Evolutionary conservation across 371 early-diverging fungal genomes (phyloP).

Genomic region (Nematocida parisii): DNA sequence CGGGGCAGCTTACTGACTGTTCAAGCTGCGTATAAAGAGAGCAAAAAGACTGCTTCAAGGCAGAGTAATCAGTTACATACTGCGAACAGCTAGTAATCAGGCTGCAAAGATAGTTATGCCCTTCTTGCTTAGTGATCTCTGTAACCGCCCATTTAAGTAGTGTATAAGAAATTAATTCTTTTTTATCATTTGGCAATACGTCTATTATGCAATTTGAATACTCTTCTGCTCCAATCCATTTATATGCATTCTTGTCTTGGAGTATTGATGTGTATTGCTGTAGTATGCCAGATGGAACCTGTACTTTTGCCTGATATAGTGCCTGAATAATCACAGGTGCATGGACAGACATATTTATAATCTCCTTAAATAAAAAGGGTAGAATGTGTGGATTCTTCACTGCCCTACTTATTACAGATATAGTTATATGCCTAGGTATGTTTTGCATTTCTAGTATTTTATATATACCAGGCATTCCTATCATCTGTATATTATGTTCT

Average conservation of each 20-base stretch:
- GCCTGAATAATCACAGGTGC: neutral
- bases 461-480: slow-evolving; percentile 7
- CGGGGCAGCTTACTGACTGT: neutral
- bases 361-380: neutral
- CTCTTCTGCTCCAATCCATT: neutral
- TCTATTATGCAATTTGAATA: neutral
- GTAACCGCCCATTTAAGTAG: neutral
- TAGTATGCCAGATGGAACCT: neutral
- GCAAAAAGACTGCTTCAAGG: neutral
- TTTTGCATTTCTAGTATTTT: neutral
- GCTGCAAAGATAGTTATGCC: neutral
- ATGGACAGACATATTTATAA: neutral
- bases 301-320: neutral
- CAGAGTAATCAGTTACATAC: neutral
- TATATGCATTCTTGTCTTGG: neutral
- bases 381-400: neutral
- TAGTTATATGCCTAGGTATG: neutral
- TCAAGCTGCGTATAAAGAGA: neutral
- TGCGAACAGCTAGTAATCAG: neutral
- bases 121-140: neutral
- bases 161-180: neutral
- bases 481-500: neutral
- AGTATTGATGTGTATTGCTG: neutral
- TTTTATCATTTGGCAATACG: neutral
- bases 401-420: neutral